Percentiles rank a stretch among this genome's conserved stretches.
Conservation (phyloP, 176 grass and related monocot genomes). For the Echinochloa phyllopogon region DNA sequence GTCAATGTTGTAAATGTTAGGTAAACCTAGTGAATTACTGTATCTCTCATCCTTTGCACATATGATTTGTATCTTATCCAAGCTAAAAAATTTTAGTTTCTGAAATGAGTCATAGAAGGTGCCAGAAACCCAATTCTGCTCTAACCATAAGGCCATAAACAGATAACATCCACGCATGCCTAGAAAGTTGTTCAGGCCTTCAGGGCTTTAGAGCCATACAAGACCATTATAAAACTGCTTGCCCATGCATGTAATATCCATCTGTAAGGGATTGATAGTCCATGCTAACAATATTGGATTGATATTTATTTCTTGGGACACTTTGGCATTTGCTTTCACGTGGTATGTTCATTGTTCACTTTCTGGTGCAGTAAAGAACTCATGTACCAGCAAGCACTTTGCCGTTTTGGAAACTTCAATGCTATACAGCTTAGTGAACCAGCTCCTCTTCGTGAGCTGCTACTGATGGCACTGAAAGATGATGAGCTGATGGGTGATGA, state of each 20-base stretch:
- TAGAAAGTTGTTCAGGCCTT: neutral
- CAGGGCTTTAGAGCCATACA: neutral
- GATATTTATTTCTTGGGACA: neutral
- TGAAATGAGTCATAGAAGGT: neutral
- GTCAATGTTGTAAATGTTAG: constrained; percentile 88
- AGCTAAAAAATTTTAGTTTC: constrained; percentile 11
- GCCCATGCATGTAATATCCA: constrained; percentile 14
- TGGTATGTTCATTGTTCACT: constrained; percentile 37
- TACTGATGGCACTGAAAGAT: constrained; percentile 86
- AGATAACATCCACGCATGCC: neutral
- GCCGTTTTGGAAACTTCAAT: constrained; percentile 92
- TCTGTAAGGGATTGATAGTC: neutral
- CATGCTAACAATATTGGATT: constrained; percentile 8
- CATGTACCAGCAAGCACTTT: constrained; percentile 88
- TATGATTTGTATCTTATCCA: constrained; percentile 5
- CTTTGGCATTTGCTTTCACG: constrained; percentile 19
- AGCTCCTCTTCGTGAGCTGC: constrained; percentile 73
- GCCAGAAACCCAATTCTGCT: neutral
- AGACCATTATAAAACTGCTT: constrained; percentile 24
- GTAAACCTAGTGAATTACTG: constrained; percentile 39
- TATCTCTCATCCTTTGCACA: neutral
- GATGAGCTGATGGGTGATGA: constrained; percentile 59
- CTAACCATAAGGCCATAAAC: constrained; percentile 12
- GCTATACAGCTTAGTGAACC: constrained; percentile 91
- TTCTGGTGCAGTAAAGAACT: constrained; percentile 79